These are phyloP conservation scores for Citrullus mucosospermus DNA, from an alignment of 306 rosid genomes.

Conservation along the genomic window DNA sequence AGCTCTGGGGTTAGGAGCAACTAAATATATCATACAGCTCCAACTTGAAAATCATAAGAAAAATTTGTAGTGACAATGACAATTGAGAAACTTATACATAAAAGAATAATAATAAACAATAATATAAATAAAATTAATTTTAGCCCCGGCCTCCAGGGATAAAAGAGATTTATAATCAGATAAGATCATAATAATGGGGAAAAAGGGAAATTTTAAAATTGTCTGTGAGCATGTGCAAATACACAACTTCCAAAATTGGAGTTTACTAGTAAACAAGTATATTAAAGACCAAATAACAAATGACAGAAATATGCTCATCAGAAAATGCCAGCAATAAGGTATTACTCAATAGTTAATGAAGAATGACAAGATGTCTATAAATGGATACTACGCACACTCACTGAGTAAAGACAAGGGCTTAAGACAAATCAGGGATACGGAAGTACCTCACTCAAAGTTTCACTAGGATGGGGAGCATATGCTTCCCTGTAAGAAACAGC, in stretches of 20 bases:
- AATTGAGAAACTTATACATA: neutral
- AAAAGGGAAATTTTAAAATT: neutral
- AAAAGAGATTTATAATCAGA: neutral
- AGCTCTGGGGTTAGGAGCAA: neutral
- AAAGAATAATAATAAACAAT: neutral
- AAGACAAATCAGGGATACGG: neutral
- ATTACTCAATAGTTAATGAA: neutral
- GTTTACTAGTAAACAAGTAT: neutral
- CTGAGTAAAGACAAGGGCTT: neutral
- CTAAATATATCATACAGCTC: neutral
- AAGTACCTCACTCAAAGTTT: conserved; percentile 69
- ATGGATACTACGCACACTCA: neutral
- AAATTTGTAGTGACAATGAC: neutral
- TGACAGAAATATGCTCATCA: neutral
- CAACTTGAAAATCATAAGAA: neutral
- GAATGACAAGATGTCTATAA: neutral
- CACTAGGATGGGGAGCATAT: conserved; percentile 77
- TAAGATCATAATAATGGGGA: neutral
- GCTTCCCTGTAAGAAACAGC: conserved; percentile 94
- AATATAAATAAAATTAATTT: neutral
- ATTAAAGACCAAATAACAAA: neutral
- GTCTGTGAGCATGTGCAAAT: neutral
- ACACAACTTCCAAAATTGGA: neutral
- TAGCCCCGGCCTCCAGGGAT: neutral
- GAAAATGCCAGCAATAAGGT: neutral